Evolutionary conservation across 2,329 filamentous ascomycete genomes (phyloP).

Genomic region (Alternaria triticina): DNA sequence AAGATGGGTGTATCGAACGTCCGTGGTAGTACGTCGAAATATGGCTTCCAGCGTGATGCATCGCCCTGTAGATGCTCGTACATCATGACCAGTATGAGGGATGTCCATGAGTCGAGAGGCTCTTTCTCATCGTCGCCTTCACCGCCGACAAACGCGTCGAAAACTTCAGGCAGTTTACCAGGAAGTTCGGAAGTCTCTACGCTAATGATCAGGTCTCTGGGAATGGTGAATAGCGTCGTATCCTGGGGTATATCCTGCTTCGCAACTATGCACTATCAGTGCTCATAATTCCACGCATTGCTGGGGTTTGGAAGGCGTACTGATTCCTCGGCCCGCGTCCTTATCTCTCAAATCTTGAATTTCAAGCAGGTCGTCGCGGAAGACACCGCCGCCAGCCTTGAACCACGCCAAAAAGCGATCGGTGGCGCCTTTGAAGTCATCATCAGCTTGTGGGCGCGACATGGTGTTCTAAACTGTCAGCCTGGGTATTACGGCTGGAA

Average conservation of each 20-base stretch:
- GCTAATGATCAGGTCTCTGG: conserved; percentile 28
- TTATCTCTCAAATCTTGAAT: conserved; percentile 25
- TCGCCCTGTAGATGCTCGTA: conserved; percentile 30
- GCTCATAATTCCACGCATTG: fast-evolving
- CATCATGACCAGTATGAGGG: conserved; percentile 28
- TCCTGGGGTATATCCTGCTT: conserved; percentile 23
- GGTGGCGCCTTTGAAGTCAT: conserved; percentile 23
- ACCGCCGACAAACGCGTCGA: conserved; percentile 14
- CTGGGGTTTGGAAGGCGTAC: conserved; percentile 1
- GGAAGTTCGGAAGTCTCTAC: conserved; percentile 25
- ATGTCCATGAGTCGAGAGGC: conserved; percentile 27
- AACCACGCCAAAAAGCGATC: conserved; percentile 29
- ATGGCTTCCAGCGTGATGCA: conserved; percentile 30
- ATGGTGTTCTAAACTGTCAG: too few species aligned
- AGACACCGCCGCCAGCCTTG: conserved; percentile 25
- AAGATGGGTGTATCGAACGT: conserved; percentile 33
- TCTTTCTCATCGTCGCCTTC: conserved; percentile 21
- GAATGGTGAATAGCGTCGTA: conserved; percentile 27
- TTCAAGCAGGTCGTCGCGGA: conserved; percentile 28
- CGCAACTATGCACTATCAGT: conserved; percentile 16
- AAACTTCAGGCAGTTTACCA: conserved; percentile 20
- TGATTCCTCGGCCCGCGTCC: conserved; percentile 31
- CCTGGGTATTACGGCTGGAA: neutral
- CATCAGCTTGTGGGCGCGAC: neutral
- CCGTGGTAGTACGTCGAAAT: conserved; percentile 26